These are phyloP conservation scores for Alternaria arborescens DNA, from an alignment of 2,329 filamentous ascomycete species.

Conservation along the genomic window DNA sequence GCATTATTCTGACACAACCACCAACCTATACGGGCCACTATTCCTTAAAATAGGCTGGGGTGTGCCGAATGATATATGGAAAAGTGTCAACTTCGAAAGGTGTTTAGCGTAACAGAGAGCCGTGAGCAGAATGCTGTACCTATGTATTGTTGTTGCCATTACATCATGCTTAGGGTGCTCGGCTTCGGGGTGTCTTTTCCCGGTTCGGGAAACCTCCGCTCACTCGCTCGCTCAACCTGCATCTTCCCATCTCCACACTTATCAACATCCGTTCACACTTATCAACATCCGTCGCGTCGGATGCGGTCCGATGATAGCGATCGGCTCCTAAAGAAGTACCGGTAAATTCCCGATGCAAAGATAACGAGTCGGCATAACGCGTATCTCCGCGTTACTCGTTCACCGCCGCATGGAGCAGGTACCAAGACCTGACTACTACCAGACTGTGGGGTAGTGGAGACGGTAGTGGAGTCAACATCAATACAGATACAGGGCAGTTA, in stretches of 20 bases:
- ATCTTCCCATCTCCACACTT: slow-evolving; percentile 1
- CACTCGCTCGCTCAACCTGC: slow-evolving; percentile 1
- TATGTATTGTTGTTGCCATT: background rate
- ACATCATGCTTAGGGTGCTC: background rate
- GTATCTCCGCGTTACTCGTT: background rate
- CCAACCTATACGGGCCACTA: too few relatives aligned
- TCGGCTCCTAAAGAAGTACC: background rate
- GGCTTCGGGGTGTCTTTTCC: background rate
- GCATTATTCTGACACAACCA: too few relatives aligned
- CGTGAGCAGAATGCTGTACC: background rate
- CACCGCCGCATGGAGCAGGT: slow-evolving; percentile 11
- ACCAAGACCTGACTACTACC: slow-evolving; percentile 5
- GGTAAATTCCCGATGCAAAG: background rate
- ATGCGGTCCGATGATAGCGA: background rate
- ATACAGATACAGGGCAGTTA: background rate
- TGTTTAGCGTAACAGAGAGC: background rate
- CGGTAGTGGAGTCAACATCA: background rate
- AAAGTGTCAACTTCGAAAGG: fast-evolving
- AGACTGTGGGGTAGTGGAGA: slow-evolving; percentile 4
- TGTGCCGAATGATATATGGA: too few relatives aligned
- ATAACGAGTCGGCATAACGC: background rate
- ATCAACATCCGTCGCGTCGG: background rate
- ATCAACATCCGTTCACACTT: slow-evolving; percentile 1
- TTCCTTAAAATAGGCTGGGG: too few relatives aligned
- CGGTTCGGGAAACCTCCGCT: background rate